Evolutionary conservation across 2,329 filamentous ascomycete species (phyloP), one percentile per base, ranked within the genome.

Genomic region (Seiridium cupressi): DNA sequence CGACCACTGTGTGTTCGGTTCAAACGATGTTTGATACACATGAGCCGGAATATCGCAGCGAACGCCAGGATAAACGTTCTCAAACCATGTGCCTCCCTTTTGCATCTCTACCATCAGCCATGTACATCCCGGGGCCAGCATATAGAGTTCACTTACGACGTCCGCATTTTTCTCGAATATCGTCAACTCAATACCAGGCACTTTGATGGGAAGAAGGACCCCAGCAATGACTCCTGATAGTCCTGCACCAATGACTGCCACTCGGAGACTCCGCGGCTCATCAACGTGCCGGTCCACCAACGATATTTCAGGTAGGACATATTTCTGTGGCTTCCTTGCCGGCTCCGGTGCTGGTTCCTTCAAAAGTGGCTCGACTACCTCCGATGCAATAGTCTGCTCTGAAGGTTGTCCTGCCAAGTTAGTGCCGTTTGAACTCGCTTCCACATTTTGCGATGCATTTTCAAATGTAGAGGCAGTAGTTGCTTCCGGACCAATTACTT

Each of bases 101-200:
- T 42, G 58, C 1, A 26, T 26, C 18, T 26, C 18, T 26, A 26
- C 18, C 18, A 26, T 26, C 18, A 26, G 18, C 18, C 18, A 26
- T 1, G 18, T 26, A 26, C 18, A 26, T 26, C 18, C 18, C 18
- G 18, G 18, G 18, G 18, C 18, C 18, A 26, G 18, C 18, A 26
- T 26, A 26, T 26, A 26, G 18, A 2, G 18, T 5, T 57, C 31
- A 77, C 85, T 65, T 75, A 89, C 87, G 68, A 90, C 81, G 55
- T 89, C 86, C 0, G 76, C 68, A 64, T 90, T 90, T 74, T 90
- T 91, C 68, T 91, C 88, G 57, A 85, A 85, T 44, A 91, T 86
- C 0, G 80, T 84, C 61, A 92, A 73, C 49, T 89, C 76, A 53
- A 92, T 82, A 0, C 82, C 81, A 0, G 89, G 89, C 0, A 92